Evolutionary conservation across 768 basidiomycete species (phyloP), one percentile per base, ranked within the genome.

Genomic region (Mycena vitilis): DNA sequence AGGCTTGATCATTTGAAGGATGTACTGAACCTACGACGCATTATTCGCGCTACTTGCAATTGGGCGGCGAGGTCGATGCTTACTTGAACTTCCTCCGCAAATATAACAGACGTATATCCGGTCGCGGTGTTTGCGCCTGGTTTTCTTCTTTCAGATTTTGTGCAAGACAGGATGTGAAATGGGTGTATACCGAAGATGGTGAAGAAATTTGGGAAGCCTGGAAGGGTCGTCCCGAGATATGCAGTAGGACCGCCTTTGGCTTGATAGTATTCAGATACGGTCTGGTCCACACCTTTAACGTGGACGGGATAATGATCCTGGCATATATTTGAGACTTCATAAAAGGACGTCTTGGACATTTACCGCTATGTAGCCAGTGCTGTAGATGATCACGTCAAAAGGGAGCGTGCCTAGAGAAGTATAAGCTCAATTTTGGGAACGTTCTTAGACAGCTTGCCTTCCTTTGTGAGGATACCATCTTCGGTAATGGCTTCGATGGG

Each of bases 151-250:
- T 54, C 34, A 23, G 59, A 9, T 55, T 34, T 13, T 78, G 74
- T 20, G 23, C 10, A 38, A n/a, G 6, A 12, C 30, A 55, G 22
- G 30, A 8, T 44, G 40, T 8, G 13, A 56, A 15, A 36, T 10
- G 20, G 22, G 44, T 16, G 68, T 75, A 40, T 53, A 82, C 85
- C 86, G 25, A 76, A 70, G 6, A 86, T 59, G 11, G 78, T 75
- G 70, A 77, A 85, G 64, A 84, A 80, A 68, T 86, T 86, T 0
- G 85, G 85, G 71, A 86, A 86, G 13, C 80, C 81, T 37, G 85
- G 83, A 5, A 83, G 64, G 7, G 78, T 76, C 1, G 82, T 84
- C 34, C 84, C 85, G 10, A 81, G 72, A 70, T 86, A 86, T 20
- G 84, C 84, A 53, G 78, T 78, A 12, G 85, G 82, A 0, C 85